phyloP scores from a whole-genome alignment of 2,329 filamentous ascomycete species.

The Meredithiella fracta region DNA sequence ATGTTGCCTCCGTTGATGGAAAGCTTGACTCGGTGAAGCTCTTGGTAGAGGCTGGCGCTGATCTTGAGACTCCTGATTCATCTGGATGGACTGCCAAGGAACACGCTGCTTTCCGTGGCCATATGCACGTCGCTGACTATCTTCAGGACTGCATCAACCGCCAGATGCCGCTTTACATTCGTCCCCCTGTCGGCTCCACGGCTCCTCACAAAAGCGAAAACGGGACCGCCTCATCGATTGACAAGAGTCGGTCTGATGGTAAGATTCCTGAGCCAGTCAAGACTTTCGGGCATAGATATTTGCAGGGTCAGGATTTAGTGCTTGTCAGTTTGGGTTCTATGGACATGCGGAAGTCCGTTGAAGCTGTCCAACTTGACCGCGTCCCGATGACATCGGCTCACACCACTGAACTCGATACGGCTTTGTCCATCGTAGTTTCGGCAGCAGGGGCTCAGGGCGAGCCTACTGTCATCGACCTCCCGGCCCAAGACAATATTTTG shows the following conservation, averaged over 20 bases:
- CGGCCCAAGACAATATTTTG: conserved; percentile 81
- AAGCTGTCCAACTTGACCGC: conserved; percentile 71
- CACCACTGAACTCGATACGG: conserved; percentile 83
- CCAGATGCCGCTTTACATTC: background rate
- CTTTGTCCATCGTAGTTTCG: conserved; percentile 77
- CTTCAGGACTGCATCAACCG: conserved; percentile 28
- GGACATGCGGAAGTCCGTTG: conserved; percentile 70
- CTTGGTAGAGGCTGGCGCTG: conserved; percentile 61
- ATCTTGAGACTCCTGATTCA: conserved; percentile 57
- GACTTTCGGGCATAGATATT: conserved; percentile 87
- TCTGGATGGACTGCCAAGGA: conserved; percentile 92
- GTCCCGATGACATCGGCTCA: conserved; percentile 81
- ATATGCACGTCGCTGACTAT: conserved; percentile 61
- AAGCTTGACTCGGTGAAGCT: conserved; percentile 59
- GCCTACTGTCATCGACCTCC: conserved; percentile 75
- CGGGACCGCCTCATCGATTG: conserved; percentile 36
- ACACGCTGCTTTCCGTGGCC: conserved; percentile 78
- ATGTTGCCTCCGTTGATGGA: conserved; percentile 82
- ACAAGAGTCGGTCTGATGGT: conserved; percentile 39
- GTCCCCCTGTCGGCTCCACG: conserved; percentile 9
- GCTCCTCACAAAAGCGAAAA: conserved; percentile 12
- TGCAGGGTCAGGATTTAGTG: conserved; percentile 76
- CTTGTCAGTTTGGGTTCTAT: conserved; percentile 87
- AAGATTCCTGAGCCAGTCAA: conserved; percentile 65
- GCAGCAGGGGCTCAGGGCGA: conserved; percentile 75